A percentile compares a stretch with the other conserved stretches of the same genome.
These are phyloP conservation scores for Ophiostoma perfectum DNA, from an alignment of 2,329 filamentous ascomycete genomes.

Conservation along the genomic window DNA sequence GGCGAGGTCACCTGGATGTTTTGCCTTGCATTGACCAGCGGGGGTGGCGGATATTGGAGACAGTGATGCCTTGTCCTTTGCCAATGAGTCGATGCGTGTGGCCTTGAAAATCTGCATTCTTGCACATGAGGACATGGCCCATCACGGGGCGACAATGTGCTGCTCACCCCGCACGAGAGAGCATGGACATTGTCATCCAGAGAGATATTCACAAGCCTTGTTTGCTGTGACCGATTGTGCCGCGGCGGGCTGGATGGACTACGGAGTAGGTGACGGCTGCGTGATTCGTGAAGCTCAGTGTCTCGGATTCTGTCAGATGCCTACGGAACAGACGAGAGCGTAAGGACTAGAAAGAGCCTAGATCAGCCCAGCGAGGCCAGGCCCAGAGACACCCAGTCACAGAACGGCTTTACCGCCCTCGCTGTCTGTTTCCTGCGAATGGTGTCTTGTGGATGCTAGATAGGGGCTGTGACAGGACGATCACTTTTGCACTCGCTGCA, in stretches of 20 bases:
- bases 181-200: neutral
- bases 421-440: neutral
- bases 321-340: too few species aligned
- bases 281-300: conserved; percentile 1
- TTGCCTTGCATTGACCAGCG: conserved; percentile 9
- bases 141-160: neutral
- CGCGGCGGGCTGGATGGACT: neutral
- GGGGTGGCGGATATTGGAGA: conserved; percentile 9
- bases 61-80: too few species aligned
- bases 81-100: too few species aligned
- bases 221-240: neutral
- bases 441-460: neutral
- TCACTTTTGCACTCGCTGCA: neutral
- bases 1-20: conserved; percentile 2
- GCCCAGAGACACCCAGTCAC: neutral
- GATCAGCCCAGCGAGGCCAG: neutral
- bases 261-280: neutral
- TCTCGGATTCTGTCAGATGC: conserved; percentile 6
- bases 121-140: neutral
- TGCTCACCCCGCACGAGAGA: neutral
- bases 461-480: conserved; percentile 5
- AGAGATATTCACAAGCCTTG: neutral
- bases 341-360: neutral
- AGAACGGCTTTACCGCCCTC: neutral
- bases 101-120: neutral